Percentiles rank a stretch among this genome's conserved stretches.
phyloP scores from a whole-genome alignment of 2,329 filamentous ascomycete species.

The Fusarium vanettenii region DNA sequence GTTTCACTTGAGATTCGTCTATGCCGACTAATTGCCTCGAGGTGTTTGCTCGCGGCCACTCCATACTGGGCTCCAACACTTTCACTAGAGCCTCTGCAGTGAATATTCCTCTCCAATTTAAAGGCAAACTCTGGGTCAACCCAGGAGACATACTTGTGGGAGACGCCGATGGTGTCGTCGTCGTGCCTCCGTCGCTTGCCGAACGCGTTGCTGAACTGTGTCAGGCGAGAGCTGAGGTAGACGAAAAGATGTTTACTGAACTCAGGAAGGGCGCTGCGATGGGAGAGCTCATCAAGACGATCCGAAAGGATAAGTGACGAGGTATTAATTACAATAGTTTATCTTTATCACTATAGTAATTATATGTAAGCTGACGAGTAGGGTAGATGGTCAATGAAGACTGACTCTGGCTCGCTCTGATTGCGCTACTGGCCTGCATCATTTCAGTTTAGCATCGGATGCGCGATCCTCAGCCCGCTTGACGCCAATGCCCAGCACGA shows the following conservation, averaged over 20 bases:
- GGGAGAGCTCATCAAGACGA: neutral
- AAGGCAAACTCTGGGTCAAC: conserved; percentile 44
- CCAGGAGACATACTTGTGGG: conserved; percentile 45
- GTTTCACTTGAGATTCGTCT: neutral
- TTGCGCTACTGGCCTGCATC: no score
- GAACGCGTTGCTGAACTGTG: conserved; percentile 45
- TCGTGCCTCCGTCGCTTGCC: conserved; percentile 32
- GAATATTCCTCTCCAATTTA: conserved; percentile 43
- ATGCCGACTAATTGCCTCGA: neutral
- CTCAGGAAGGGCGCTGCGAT: conserved; percentile 18
- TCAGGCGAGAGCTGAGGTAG: conserved; percentile 43
- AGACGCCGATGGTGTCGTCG: conserved; percentile 47
- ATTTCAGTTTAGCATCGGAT: no score
- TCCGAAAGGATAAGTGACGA: conserved; percentile 18
- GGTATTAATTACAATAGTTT: neutral
- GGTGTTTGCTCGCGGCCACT: conserved; percentile 44
- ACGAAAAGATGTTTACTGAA: conserved; percentile 40
- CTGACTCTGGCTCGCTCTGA: no score
- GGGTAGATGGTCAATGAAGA: no score
- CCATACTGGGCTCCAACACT: conserved; percentile 46
- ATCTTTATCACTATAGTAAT: neutral
- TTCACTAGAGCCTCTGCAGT: conserved; percentile 45
- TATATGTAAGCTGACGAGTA: no score
- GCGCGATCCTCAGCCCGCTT: no score
- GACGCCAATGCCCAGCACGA: no score